A percentile compares a stretch with the other conserved stretches of the same genome.
These are phyloP conservation scores for Paraphoma chrysanthemicola DNA, from an alignment of 2,329 filamentous ascomycete genomes.

Conservation along the genomic window DNA sequence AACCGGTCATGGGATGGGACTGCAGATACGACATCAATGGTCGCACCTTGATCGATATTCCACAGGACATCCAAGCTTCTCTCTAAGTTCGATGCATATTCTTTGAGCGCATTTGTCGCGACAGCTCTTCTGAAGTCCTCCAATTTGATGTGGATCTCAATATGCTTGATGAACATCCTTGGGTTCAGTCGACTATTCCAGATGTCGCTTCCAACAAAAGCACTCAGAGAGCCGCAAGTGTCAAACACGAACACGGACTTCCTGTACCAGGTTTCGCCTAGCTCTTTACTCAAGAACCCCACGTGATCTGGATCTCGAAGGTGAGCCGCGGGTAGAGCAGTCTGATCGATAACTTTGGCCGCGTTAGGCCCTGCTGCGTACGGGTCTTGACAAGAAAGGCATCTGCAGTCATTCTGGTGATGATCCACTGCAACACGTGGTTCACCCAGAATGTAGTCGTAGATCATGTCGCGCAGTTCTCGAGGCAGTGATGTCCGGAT, in stretches of 20 bases:
- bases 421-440: no score
- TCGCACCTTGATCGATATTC: no score
- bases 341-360: not conserved
- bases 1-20: no score
- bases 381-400: not conserved
- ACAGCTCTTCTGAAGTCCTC: no score
- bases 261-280: not conserved
- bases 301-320: not conserved
- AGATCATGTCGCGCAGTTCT: not conserved
- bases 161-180: not conserved
- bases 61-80: no score
- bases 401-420: not conserved
- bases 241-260: not conserved
- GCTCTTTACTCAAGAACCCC: not conserved
- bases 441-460: not conserved
- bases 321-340: no score
- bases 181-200: not conserved
- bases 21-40: no score
- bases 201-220: not conserved
- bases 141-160: no score
- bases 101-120: no score
- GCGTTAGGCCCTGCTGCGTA: not conserved
- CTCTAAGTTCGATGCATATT: no score
- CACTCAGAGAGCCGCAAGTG: not conserved
- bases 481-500: not conserved